Percentiles rank a stretch among this genome's conserved stretches.
These are phyloP conservation scores for Talaromyces marneffei DNA, from an alignment of 2,329 filamentous ascomycete genomes.

Conservation along the genomic window DNA sequence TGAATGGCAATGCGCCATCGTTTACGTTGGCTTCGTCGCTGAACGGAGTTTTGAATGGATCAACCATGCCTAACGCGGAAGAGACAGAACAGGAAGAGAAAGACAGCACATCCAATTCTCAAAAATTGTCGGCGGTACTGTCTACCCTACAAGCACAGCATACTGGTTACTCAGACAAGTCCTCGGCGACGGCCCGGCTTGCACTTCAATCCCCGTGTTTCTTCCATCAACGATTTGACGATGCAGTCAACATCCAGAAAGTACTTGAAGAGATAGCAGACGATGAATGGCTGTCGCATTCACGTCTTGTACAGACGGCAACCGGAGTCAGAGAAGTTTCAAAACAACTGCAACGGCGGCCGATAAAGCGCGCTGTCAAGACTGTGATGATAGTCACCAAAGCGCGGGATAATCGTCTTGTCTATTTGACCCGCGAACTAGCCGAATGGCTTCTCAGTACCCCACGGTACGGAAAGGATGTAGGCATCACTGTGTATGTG, in stretches of 20 bases:
- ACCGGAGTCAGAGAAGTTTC: constrained; percentile 93
- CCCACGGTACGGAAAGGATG: constrained; percentile 77
- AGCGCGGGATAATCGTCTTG: constrained; percentile 88
- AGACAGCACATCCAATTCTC: constrained; percentile 46
- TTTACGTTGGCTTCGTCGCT: constrained; percentile 60
- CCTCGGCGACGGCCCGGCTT: constrained; percentile 45
- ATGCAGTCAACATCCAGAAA: constrained; percentile 89
- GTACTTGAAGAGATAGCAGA: constrained; percentile 91
- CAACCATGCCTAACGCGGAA: constrained; percentile 17
- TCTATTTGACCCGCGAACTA: constrained; percentile 81
- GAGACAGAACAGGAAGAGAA: constrained; percentile 25
- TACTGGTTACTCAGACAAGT: constrained; percentile 36
- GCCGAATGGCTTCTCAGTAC: constrained; percentile 82
- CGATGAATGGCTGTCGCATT: constrained; percentile 84
- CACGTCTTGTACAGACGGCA: constrained; percentile 87
- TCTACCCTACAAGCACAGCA: constrained; percentile 44
- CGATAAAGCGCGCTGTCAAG: constrained; percentile 83
- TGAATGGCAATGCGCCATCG: constrained; percentile 47
- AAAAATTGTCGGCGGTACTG: constrained; percentile 58
- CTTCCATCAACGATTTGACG: constrained; percentile 95
- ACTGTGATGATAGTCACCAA: constrained; percentile 99
- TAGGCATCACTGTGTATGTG: constrained; percentile 98
- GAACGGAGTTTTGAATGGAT: constrained; percentile 49
- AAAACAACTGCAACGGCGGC: constrained; percentile 85
- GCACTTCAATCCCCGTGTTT: constrained; percentile 89